Conservation (phyloP, 1,284 basidiomycete genomes). For the Papiliotrema laurentii region DNA sequence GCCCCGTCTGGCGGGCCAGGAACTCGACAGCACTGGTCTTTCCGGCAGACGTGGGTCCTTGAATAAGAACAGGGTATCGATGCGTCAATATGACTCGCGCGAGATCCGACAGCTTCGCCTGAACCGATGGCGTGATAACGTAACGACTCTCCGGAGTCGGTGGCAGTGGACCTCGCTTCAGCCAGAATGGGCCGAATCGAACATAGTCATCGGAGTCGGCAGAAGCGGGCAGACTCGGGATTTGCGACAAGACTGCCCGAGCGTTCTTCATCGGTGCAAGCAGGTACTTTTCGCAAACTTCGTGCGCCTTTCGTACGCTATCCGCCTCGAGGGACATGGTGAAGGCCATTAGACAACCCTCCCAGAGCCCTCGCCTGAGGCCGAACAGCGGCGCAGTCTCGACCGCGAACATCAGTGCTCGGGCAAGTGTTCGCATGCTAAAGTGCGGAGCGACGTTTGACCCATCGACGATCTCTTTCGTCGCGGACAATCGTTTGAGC, state of each 20-base stretch:
- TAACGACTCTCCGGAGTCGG: conserved; percentile 65
- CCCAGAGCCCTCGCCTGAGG: conserved; percentile 83
- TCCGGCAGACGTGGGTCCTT: conserved; percentile 95
- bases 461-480: conserved; percentile 87
- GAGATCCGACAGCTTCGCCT: conserved; percentile 86
- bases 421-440: conserved; percentile 92
- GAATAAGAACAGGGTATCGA: conserved; percentile 91
- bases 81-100: conserved; percentile 85
- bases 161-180: conserved; percentile 66
- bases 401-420: conserved; percentile 85
- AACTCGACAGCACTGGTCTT: conserved; percentile 98
- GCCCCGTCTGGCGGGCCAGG: conserved; percentile 86
- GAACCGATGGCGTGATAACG: conserved; percentile 94
- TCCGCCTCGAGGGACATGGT: conserved; percentile 83
- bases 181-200: conserved; percentile 88
- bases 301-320: conserved; percentile 66
- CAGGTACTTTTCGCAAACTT: conserved; percentile 72
- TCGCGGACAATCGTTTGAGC: conserved; percentile 73
- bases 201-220: conserved; percentile 59
- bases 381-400: conserved; percentile 76
- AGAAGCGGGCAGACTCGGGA: conserved; percentile 58
- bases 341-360: conserved; percentile 96
- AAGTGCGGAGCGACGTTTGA: conserved; percentile 93
- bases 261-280: conserved; percentile 77
- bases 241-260: conserved; percentile 65